Conservation (phyloP, 805 yeast genomes). For the Osmozyma mogii region DNA sequence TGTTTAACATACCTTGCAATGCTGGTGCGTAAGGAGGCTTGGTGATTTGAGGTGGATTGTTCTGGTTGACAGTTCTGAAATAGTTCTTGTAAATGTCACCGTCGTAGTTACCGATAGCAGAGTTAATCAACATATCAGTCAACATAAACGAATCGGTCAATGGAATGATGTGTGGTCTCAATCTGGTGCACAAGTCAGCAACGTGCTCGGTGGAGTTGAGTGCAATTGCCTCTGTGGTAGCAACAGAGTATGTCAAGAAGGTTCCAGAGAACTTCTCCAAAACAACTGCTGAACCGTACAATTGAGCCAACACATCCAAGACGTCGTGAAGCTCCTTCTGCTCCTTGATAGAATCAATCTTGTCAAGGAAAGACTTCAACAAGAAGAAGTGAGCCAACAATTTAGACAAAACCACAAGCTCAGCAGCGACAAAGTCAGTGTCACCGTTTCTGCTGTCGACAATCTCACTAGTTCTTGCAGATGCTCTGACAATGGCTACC, state of each 20-base stretch:
- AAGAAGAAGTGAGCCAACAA: conserved; percentile 44
- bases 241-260: conserved; percentile 58
- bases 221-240: conserved; percentile 42
- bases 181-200: conserved; percentile 19
- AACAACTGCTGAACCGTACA: conserved; percentile 52
- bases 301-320: conserved; percentile 43
- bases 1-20: conserved; percentile 34
- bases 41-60: conserved; percentile 42
- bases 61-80: conserved; percentile 43
- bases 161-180: conserved; percentile 63
- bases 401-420: conserved; percentile 41
- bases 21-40: conserved; percentile 54
- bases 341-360: conserved; percentile 24
- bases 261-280: conserved; percentile 61
- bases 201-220: conserved; percentile 33
- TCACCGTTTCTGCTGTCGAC: conserved; percentile 26
- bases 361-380: conserved; percentile 30
- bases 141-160: conserved; percentile 79
- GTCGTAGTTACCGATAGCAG: conserved; percentile 72
- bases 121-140: conserved; percentile 72
- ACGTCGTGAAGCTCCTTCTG: conserved; percentile 37
- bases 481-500: conserved; percentile 13
- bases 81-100: conserved; percentile 83
- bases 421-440: conserved; percentile 41
- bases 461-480: conserved; percentile 21